These are phyloP conservation scores for Epicoccum sorghinum DNA, from an alignment of 2,329 filamentous ascomycete species.

Conservation along the genomic window DNA sequence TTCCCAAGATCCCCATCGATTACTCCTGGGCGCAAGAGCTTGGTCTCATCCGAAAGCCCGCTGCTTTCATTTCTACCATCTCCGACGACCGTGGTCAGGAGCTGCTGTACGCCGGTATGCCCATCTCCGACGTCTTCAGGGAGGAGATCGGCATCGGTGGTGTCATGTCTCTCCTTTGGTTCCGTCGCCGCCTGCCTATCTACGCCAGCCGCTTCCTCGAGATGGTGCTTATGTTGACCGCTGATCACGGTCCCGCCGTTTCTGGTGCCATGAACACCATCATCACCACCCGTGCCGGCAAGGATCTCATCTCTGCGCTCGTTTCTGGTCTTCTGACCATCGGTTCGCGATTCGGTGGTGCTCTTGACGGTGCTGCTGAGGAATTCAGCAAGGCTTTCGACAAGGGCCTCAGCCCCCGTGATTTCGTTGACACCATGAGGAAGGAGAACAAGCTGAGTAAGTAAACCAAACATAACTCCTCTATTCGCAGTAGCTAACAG, in stretches of 20 bases:
- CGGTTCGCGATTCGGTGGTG: slow-evolving; percentile 97
- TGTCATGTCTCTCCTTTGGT: slow-evolving; percentile 99
- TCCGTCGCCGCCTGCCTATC: slow-evolving; percentile 93
- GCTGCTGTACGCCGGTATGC: slow-evolving; percentile 98
- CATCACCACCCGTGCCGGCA: slow-evolving; percentile 98
- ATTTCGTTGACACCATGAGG: slow-evolving; percentile 98
- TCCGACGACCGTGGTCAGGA: slow-evolving; percentile 99
- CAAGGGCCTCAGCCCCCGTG: slow-evolving; percentile 96
- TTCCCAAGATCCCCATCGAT: slow-evolving; percentile 99
- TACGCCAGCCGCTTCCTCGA: slow-evolving; percentile 99
- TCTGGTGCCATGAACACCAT: slow-evolving; percentile 99
- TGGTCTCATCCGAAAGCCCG: slow-evolving; percentile 98
- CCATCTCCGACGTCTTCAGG: slow-evolving; percentile 99
- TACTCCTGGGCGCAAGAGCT: slow-evolving; percentile 99
- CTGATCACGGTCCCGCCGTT: slow-evolving; percentile 97
- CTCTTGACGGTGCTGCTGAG: slow-evolving; percentile 94
- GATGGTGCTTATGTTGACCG: slow-evolving; percentile 99
- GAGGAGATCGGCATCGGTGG: slow-evolving; percentile 99
- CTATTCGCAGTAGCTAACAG: slow-evolving; percentile 23
- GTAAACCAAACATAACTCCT: slow-evolving; percentile 33
- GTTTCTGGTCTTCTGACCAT: slow-evolving; percentile 98
- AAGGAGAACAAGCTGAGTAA: slow-evolving; percentile 99
- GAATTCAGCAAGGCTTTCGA: slow-evolving; percentile 98
- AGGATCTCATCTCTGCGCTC: slow-evolving; percentile 94
- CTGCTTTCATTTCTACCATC: slow-evolving; percentile 99